Evolutionary conservation across 495 filamentous ascomycete species (phyloP), one percentile per base, ranked within the genome.

Genomic region (Bacidia gigantensis): DNA sequence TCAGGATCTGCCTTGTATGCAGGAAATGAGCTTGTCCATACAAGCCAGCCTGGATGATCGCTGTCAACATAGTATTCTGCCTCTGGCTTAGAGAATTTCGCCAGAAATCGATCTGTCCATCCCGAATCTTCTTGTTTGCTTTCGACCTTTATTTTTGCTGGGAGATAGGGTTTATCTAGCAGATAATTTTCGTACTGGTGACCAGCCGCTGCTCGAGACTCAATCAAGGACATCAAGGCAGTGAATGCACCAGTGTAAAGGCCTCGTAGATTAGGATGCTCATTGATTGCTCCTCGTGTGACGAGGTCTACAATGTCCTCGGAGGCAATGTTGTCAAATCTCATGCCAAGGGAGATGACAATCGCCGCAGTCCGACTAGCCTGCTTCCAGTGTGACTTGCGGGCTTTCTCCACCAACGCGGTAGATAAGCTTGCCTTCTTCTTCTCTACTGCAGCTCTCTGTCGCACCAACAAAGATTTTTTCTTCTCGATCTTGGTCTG

Each of bases 1-100:
- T 72, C 73, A 12, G 85, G 76, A 39, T 82, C 79, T 7, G 83
- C 82, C 51, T 78, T 77, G 60, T 79, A 86, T 1, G 82, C 90
- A 22, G 78, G 80, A 74, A 97, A 87, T 10, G 73, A 77, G 62
- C 93, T 83, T 11, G 78, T 80, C 92, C 92, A 99, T 5, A 92
- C 87, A n/a, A 99, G 76, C 92, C 92, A 99, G 22, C 92, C 92
- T 10, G 89, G 87, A 65, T 94, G 84, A 61, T 95, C 90, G 50
- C 78, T 77, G 61, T 99, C 92, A 51, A 96, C 79, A 57, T 86
- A 95, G 63, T 89, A 93, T 50, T 95, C 77, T 3, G 86, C 79
- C 51, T 89, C 84, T 23, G 83, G 81, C 26, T 83, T 73, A 11
- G 83, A 81, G 66, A 98, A 98, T 59, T 76, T 77, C 0, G 77